Conservation (phyloP, 805 yeast species). For the Kurtzmaniella fragi region DNA sequence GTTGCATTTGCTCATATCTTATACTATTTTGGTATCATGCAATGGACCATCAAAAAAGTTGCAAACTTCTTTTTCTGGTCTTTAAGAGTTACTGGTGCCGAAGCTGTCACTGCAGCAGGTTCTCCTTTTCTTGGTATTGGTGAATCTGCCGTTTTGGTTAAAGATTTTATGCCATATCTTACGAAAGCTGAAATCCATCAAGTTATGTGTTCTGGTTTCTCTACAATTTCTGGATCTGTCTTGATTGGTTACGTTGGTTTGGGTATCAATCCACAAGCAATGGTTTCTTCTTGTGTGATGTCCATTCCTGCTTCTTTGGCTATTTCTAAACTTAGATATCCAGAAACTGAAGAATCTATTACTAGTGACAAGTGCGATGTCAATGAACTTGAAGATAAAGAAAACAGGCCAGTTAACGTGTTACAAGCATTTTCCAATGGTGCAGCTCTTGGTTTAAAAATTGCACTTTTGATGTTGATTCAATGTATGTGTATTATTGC, state of each 20-base stretch:
- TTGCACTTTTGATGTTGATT: slow-evolving; percentile 53
- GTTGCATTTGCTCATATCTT: slow-evolving; percentile 58
- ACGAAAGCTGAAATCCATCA: slow-evolving; percentile 61
- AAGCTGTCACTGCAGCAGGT: slow-evolving; percentile 61
- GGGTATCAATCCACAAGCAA: slow-evolving; percentile 58
- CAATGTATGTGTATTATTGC: slow-evolving; percentile 61
- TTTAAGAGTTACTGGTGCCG: slow-evolving; percentile 57
- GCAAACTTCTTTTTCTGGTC: slow-evolving; percentile 58
- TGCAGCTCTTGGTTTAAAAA: slow-evolving; percentile 51
- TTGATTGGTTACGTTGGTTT: slow-evolving; percentile 58
- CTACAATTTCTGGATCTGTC: slow-evolving; percentile 62
- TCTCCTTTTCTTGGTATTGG: slow-evolving; percentile 66
- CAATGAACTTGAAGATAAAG: slow-evolving; percentile 25
- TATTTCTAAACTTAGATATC: slow-evolving; percentile 53
- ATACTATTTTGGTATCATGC: slow-evolving; percentile 55
- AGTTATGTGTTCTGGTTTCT: slow-evolving; percentile 58
- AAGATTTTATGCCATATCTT: slow-evolving; percentile 53
- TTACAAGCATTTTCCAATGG: slow-evolving; percentile 57
- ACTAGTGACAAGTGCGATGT: slow-evolving; percentile 46
- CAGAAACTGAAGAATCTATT: slow-evolving; percentile 53
- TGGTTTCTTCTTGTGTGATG: slow-evolving; percentile 65
- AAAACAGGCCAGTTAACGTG: slow-evolving; percentile 40
- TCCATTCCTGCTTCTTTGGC: slow-evolving; percentile 63
- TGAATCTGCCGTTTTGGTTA: slow-evolving; percentile 57
- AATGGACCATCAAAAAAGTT: slow-evolving; percentile 55